Conservation (phyloP, 2,329 filamentous ascomycete genomes). For the Ploettnerulaceae sp. region DNA sequence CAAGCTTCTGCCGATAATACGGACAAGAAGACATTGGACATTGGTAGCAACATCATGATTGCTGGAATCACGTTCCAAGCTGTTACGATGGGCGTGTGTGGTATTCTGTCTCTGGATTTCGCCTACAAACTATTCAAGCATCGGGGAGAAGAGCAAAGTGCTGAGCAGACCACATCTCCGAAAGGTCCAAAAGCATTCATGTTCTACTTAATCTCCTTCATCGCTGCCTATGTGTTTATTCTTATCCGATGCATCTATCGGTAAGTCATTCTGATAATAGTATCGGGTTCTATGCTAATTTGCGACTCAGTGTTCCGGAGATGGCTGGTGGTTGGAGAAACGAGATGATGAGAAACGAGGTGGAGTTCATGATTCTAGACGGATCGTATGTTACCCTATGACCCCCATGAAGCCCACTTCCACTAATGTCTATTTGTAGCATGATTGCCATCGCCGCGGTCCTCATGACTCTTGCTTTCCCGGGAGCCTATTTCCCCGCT, state of each 20-base stretch:
- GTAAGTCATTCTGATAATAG: not conserved
- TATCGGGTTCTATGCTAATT: not conserved
- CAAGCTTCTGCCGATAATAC: conserved; percentile 2
- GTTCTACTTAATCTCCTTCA: conserved; percentile 2
- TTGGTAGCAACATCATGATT: conserved; percentile 1
- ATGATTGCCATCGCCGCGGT: conserved; percentile 1
- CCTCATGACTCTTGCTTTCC: conserved; percentile 1
- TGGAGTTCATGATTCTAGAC: not conserved
- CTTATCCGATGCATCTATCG: conserved; percentile 13
- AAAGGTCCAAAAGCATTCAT: not conserved
- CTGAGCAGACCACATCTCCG: not conserved
- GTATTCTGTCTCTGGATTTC: not conserved
- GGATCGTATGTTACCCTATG: conserved; percentile 11
- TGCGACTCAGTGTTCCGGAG: conserved; percentile 1
- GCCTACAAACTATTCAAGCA: not conserved
- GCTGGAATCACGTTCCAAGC: conserved; percentile 11
- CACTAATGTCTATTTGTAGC: too few species aligned
- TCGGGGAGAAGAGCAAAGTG: not conserved
- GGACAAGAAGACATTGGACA: not conserved
- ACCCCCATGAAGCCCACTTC: too few species aligned
- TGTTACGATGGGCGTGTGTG: not conserved
- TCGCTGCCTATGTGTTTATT: conserved; percentile 6
- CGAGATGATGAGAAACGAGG: conserved; percentile 1
- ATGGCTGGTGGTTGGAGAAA: conserved; percentile 9
- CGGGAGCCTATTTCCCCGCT: not conserved